These are phyloP conservation scores for Starmerella vaccinii DNA, from an alignment of 805 yeast species.

Conservation along the genomic window DNA sequence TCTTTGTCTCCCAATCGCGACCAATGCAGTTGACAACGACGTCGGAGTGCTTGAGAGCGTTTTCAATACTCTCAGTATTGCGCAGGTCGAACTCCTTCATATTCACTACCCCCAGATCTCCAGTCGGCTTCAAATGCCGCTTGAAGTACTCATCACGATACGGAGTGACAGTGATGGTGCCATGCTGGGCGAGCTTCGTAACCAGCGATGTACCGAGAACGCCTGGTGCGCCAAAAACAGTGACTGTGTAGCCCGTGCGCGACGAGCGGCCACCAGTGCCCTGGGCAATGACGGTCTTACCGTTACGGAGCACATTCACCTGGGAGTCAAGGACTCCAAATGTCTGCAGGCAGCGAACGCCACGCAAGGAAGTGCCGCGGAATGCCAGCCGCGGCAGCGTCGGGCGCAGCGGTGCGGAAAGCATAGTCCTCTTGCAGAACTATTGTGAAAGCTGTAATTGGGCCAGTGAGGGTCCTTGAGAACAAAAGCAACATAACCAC, in stretches of 20 bases:
- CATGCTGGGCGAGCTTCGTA: slow-evolving; percentile 69
- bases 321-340: slow-evolving; percentile 41
- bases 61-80: slow-evolving; percentile 64
- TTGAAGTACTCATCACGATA: slow-evolving; percentile 68
- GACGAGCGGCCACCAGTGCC: slow-evolving; percentile 76
- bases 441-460: slow-evolving; percentile 3
- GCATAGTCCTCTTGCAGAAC: slow-evolving; percentile 7
- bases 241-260: slow-evolving; percentile 78
- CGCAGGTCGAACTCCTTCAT: slow-evolving; percentile 74
- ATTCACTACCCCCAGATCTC: slow-evolving; percentile 81
- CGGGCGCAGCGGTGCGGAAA: slow-evolving; percentile 4
- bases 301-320: slow-evolving; percentile 53
- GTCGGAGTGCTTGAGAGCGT: slow-evolving; percentile 68
- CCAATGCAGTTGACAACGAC: slow-evolving; percentile 75
- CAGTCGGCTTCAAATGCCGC: slow-evolving; percentile 69
- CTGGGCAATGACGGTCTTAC: slow-evolving; percentile 58
- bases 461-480: background rate
- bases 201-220: slow-evolving; percentile 64
- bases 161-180: slow-evolving; percentile 69
- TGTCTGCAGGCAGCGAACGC: slow-evolving; percentile 29
- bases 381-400: slow-evolving; percentile 4
- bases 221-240: slow-evolving; percentile 78
- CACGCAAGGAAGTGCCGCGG: background rate
- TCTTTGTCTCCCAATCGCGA: slow-evolving; percentile 63
- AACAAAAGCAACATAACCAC: background rate